Conservation (phyloP, 108 stramenopile species). For the Nitzschia palea region DNA sequence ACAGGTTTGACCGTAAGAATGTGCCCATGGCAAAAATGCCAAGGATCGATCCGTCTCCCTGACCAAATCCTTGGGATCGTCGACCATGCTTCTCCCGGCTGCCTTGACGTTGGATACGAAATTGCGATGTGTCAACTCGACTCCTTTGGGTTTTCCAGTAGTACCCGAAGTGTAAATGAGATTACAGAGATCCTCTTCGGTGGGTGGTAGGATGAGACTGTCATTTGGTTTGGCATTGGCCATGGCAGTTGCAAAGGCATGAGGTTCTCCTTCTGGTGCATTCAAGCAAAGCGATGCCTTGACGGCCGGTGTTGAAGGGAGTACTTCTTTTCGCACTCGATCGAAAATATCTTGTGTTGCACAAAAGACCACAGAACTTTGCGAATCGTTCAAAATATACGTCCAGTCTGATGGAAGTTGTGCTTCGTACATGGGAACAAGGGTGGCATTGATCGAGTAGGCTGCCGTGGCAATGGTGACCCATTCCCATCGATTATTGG, state of each 20-base stretch:
- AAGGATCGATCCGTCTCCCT: slow-evolving; percentile 73
- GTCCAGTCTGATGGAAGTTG: slow-evolving; percentile 94
- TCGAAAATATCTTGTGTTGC: slow-evolving; percentile 85
- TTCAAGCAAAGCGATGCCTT: slow-evolving; percentile 75
- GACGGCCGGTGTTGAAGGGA: slow-evolving; percentile 68
- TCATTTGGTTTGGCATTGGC: slow-evolving; percentile 38
- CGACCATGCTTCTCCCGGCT: slow-evolving; percentile 66
- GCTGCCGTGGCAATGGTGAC: slow-evolving; percentile 85
- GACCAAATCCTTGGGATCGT: slow-evolving; percentile 71
- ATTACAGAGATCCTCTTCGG: slow-evolving; percentile 86
- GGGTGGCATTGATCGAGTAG: slow-evolving; percentile 85
- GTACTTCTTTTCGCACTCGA: slow-evolving; percentile 61
- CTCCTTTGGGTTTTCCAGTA: slow-evolving; percentile 76
- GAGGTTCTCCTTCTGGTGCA: slow-evolving; percentile 59
- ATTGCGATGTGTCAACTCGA: slow-evolving; percentile 91
- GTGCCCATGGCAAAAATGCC: slow-evolving; percentile 95
- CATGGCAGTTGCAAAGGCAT: slow-evolving; percentile 73
- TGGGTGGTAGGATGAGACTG: slow-evolving; percentile 47
- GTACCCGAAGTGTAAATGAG: slow-evolving; percentile 97
- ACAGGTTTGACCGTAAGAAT: slow-evolving; percentile 92
- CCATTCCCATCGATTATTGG: slow-evolving; percentile 95
- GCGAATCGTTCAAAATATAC: slow-evolving; percentile 93
- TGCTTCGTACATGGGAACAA: slow-evolving; percentile 98
- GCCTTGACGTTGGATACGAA: slow-evolving; percentile 79
- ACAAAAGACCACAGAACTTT: slow-evolving; percentile 65